Evolutionary conservation across 108 stramenopile genomes (phyloP), one percentile per base, ranked within the genome.

Genomic region (Hondaea fermentalgiana): DNA sequence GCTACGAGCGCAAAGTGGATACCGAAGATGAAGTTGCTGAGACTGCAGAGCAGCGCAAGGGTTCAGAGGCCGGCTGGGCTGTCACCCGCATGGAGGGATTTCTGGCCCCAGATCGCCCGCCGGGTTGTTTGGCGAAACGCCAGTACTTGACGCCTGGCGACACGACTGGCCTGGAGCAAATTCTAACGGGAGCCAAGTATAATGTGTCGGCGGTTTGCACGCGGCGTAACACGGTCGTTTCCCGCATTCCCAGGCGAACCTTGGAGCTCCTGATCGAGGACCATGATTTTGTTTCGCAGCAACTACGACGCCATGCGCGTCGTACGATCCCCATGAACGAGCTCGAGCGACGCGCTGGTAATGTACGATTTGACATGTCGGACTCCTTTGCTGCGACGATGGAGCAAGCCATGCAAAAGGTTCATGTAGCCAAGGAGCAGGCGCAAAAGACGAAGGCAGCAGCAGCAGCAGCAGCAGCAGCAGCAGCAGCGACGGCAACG

Each of bases 311-410:
- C 76, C 76, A 83, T 35, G 76, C 76, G 51, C 6, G 76, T 8
- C 76, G 76, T 23, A 53, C 76, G 10, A 53, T 83, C 49, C 76
- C 76, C n/a, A 83, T 83, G 76, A 47, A 83, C n/a, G 76, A 83
- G 51, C 76, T 83, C 28, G 76, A 83, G 23, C 76, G 76, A 17
- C 76, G 76, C 10, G 76, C 76, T 1, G 64, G 64, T 17, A 69
- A 69, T 42, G 42, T 69, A 10, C 64, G 42, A 8, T 42, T 42
- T 17, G 42, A 69, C 64, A 28, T 69, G 25, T 69, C 64, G 25
- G 64, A 42, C 25, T 69, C 64, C 25, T 69, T 42, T 17, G 25
- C 64, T 10, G 25, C 25, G 2, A 69, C 64, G 0, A 69, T 69
- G 64, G 42, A 69, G 64, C 64, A 69, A 23, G 64, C 64, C 25